Conservation (phyloP, 2,329 filamentous ascomycete genomes). For the Ophiocordyceps camponoti-rufipedis region DNA sequence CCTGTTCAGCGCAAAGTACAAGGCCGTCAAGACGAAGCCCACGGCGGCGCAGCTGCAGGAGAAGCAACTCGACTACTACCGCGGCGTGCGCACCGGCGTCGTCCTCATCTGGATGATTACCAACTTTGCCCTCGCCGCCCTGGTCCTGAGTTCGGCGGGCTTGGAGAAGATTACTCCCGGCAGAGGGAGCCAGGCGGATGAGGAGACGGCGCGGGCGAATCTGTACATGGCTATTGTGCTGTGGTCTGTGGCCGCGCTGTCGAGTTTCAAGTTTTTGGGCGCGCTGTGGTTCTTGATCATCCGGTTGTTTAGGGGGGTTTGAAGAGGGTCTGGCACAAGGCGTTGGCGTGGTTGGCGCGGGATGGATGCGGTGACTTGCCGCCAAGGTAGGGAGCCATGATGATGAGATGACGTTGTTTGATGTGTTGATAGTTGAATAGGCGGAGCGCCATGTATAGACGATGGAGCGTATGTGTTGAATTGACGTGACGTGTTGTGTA, state of each 20-base stretch:
- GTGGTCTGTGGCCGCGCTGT: constrained; percentile 72
- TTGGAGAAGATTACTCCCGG: constrained; percentile 45
- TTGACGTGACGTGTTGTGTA: too few relatives aligned
- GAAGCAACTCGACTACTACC: constrained; percentile 96
- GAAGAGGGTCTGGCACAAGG: too few relatives aligned
- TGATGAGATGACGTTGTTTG: too few relatives aligned
- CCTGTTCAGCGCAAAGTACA: constrained; percentile 56
- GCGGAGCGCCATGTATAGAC: too few relatives aligned
- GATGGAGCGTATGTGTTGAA: too few relatives aligned
- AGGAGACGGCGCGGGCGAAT: constrained; percentile 39
- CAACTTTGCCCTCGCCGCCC: constrained; percentile 74
- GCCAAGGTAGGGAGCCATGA: too few relatives aligned
- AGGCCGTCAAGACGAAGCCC: constrained; percentile 47
- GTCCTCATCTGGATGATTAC: constrained; percentile 94
- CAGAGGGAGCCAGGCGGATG: constrained; percentile 17
- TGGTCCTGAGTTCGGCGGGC: constrained; percentile 75
- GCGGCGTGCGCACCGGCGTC: constrained; percentile 80
- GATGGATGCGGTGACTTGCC: too few relatives aligned
- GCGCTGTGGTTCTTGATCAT: constrained; percentile 86
- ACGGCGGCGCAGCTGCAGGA: constrained; percentile 42
- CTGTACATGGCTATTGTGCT: constrained; percentile 78
- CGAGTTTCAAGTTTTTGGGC: constrained; percentile 76
- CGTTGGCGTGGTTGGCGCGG: too few relatives aligned
- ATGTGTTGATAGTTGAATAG: too few relatives aligned
- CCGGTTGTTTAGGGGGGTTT: constrained; percentile 62